Evolutionary conservation across 1,139 yeast genomes (phyloP).

Genomic region (Geotrichum histeridarum): DNA sequence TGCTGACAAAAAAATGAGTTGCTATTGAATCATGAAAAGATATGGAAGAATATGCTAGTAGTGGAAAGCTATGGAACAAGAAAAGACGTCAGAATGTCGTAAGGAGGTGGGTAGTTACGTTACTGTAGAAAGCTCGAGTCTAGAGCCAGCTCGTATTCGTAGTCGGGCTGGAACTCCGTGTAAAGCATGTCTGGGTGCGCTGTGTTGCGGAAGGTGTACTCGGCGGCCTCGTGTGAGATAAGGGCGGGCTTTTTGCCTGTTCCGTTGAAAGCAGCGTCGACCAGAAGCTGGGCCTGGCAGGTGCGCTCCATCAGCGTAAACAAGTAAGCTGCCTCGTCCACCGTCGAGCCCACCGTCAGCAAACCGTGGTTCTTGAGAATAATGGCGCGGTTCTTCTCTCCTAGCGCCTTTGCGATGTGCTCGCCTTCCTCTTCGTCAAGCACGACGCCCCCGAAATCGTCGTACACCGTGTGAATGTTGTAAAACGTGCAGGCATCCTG

Average conservation of each 20-base stretch:
- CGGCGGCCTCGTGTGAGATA: conserved; percentile 61
- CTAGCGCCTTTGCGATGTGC: conserved; percentile 61
- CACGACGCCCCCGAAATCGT: conserved; percentile 75
- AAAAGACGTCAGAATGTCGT: too few relatives aligned
- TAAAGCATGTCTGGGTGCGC: conserved; percentile 66
- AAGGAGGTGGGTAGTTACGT: too few relatives aligned
- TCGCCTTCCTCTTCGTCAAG: conserved; percentile 64
- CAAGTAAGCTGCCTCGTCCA: conserved; percentile 76
- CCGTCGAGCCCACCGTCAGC: conserved; percentile 68
- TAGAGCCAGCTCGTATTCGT: conserved; percentile 40
- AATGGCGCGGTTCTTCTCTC: conserved; percentile 53
- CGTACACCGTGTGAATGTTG: conserved; percentile 60
- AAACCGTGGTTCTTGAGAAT: conserved; percentile 76
- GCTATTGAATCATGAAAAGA: too few relatives aligned
- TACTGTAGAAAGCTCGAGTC: conserved; percentile 10
- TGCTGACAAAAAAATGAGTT: too few relatives aligned
- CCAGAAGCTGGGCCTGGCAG: conserved; percentile 65
- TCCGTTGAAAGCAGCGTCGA: conserved; percentile 46
- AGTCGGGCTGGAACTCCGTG: conserved; percentile 69
- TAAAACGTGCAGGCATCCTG: conserved; percentile 72
- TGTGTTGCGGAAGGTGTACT: conserved; percentile 55
- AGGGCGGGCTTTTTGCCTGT: conserved; percentile 35
- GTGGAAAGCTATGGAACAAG: too few relatives aligned
- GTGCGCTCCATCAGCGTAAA: conserved; percentile 62
- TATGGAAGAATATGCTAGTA: too few relatives aligned